phyloP scores from a whole-genome alignment of 2,329 filamentous ascomycete species.

The Aspergillus brunneoviolaceus region DNA sequence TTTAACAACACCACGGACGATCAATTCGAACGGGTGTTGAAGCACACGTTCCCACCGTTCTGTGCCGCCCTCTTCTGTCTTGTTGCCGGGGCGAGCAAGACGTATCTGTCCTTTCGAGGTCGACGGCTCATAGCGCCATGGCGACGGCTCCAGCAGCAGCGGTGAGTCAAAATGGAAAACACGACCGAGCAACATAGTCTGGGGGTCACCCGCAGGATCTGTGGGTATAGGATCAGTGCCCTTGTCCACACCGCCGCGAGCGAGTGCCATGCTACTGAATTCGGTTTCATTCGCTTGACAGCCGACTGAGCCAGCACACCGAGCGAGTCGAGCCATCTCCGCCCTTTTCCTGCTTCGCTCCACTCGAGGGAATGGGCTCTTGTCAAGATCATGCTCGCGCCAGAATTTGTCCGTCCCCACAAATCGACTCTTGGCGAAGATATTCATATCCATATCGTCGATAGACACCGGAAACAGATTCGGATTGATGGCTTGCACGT shows the following conservation, averaged over 20 bases:
- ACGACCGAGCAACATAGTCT: slow-evolving; percentile 88
- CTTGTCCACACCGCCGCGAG: slow-evolving; percentile 48
- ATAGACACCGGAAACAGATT: slow-evolving; percentile 88
- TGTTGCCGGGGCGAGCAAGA: slow-evolving; percentile 79
- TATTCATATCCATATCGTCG: slow-evolving; percentile 80
- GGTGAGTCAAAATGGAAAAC: slow-evolving; percentile 85
- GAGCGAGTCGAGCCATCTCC: slow-evolving; percentile 29
- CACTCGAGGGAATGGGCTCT: slow-evolving; percentile 31
- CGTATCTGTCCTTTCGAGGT: slow-evolving; percentile 80
- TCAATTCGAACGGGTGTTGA: slow-evolving; percentile 88
- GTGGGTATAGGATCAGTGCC: slow-evolving; percentile 64
- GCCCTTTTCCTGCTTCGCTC: slow-evolving; percentile 36
- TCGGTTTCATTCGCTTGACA: slow-evolving; percentile 20
- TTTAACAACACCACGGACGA: slow-evolving; percentile 85
- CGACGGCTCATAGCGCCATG: slow-evolving; percentile 71
- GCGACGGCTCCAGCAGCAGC: slow-evolving; percentile 83
- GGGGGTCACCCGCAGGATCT: slow-evolving; percentile 57
- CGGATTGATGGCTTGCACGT: slow-evolving; percentile 84
- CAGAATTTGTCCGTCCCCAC: slow-evolving; percentile 61
- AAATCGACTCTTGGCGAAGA: slow-evolving; percentile 92
- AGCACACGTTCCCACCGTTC: slow-evolving; percentile 88
- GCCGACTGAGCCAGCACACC: slow-evolving; percentile 23
- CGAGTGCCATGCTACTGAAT: slow-evolving; percentile 15
- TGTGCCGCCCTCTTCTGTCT: slow-evolving; percentile 76
- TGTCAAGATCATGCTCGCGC: slow-evolving; percentile 33